These are phyloP conservation scores for Talaromyces pinophilus DNA, from an alignment of 2,329 filamentous ascomycete genomes.

Conservation along the genomic window DNA sequence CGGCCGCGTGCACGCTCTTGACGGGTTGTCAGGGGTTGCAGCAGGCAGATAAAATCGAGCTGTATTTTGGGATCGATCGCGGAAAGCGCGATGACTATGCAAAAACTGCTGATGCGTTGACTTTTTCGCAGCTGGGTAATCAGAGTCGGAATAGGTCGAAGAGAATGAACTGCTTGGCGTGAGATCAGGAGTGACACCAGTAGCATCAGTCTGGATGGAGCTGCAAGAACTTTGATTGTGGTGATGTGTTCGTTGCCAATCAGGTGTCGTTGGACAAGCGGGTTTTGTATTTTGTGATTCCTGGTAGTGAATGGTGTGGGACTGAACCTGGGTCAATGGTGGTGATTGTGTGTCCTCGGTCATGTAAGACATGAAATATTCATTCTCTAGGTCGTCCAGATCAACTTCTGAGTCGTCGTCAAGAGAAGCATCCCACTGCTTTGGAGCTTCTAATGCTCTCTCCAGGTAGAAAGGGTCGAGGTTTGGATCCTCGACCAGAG, in stretches of 20 bases:
- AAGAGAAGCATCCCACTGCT: conserved; percentile 31
- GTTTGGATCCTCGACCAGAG: conserved; percentile 35
- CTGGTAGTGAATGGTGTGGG: conserved; percentile 7
- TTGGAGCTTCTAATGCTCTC: conserved; percentile 34
- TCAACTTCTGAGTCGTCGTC: conserved; percentile 36
- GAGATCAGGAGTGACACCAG: conserved; percentile 35
- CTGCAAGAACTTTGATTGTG: conserved; percentile 39
- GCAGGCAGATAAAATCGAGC: conserved; percentile 31
- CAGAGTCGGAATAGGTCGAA: conserved; percentile 36
- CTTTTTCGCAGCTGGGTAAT: conserved; percentile 33
- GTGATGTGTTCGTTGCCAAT: conserved; percentile 25
- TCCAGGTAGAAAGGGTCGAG: conserved; percentile 45
- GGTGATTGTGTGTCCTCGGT: conserved; percentile 25
- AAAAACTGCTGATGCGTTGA: conserved; percentile 34
- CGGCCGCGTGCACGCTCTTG: conserved; percentile 28
- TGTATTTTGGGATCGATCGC: conserved; percentile 26
- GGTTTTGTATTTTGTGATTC: neutral
- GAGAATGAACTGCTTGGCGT: conserved; percentile 45
- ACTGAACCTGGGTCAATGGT: neutral
- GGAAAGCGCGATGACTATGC: conserved; percentile 24
- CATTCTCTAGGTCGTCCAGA: conserved; percentile 33
- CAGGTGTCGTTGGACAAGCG: conserved; percentile 8
- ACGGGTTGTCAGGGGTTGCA: conserved; percentile 23
- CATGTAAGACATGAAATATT: conserved; percentile 36
- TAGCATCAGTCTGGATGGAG: conserved; percentile 35